Base-by-base conservation (phyloP, 2,329 filamentous ascomycete species). In the Paecilomyces sp. region DNA sequence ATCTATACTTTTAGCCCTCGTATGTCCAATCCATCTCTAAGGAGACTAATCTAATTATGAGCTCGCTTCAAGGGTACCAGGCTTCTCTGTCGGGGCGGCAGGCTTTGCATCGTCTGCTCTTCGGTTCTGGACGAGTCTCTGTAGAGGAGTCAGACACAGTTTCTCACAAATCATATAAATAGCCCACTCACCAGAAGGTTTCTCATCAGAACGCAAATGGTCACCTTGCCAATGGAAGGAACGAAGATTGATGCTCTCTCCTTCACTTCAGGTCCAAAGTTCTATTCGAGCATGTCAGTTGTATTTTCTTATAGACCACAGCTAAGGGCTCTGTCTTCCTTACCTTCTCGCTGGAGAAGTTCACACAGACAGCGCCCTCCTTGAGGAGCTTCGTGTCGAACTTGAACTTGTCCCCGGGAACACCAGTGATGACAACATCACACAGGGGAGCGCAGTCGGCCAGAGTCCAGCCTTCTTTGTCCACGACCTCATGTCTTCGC, bases 161-260 rank as follows among this genome's bases (percentile, higher is more conserved):
- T 57, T 57, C 22, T 31, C 24, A 18, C 55, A 18, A 24, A 25
- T 6, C 12, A 22, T 8, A 3, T 1, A 53, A 12, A 13, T 12
- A 8, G 13, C 30, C 7, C 33, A 83, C 88, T 78, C 78, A 94
- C 90, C 71, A 97, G 82, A 36, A 97, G 78, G 71, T 99, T 99
- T 59, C 94, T 83, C 69, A 97, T 79, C 60, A 99, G 78, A 34
- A 97, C 88, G 15, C 93, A 90, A 72, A 97, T 97, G 0, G 94
- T 99, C 55, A 97, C 93, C 80, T 97, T 99, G 67, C 94, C 94
- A 66, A 97, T 95, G 0, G 93, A 94, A 1, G 94, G 94, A 18
- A 97, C 92, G 69, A 97, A 99, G 69, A 99, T 96, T 4, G 91
- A 92, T 1, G 94, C 94, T 80, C 92, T 96, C 74, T 97, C 90